phyloP scores from a whole-genome alignment of 352 stramenopile genomes.

The Paralagenidium karlingii region DNA sequence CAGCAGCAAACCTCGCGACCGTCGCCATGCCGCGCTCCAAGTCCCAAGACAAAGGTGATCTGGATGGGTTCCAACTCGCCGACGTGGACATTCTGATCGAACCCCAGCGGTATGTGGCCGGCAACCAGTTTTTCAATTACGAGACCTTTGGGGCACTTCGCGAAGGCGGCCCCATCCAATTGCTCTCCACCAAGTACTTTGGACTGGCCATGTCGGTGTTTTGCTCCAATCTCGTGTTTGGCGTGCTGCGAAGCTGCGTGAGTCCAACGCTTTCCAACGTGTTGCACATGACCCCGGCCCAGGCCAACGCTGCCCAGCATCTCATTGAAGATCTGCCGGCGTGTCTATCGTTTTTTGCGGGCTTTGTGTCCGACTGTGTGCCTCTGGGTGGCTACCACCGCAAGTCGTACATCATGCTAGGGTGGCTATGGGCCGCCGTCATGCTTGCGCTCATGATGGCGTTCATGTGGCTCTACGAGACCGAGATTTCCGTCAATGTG shows the following conservation, averaged over 20 bases:
- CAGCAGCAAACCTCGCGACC: slow-evolving; percentile 13
- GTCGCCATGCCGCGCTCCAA: too few species aligned
- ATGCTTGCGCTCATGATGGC: slow-evolving; percentile 28
- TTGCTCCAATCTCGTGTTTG: not conserved
- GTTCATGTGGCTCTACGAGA: slow-evolving; percentile 26
- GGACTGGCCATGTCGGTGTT: slow-evolving; percentile 10
- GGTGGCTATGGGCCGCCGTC: too few species aligned
- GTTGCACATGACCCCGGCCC: slow-evolving; percentile 12
- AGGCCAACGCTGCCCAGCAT: slow-evolving; percentile 49
- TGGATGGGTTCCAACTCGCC: too few species aligned
- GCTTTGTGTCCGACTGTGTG: slow-evolving; percentile 46
- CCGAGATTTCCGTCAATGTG: too few species aligned
- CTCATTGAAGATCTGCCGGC: slow-evolving; percentile 34
- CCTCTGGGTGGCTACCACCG: slow-evolving; percentile 41
- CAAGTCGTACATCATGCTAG: slow-evolving; percentile 52
- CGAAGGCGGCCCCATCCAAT: slow-evolving; percentile 11
- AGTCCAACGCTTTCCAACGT: not conserved
- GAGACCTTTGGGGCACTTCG: slow-evolving; percentile 18
- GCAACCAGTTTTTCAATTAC: slow-evolving; percentile 20
- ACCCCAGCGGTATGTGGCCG: slow-evolving; percentile 17
- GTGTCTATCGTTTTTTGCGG: slow-evolving; percentile 18
- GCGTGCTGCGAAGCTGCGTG: not conserved
- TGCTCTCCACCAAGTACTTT: slow-evolving; percentile 14
- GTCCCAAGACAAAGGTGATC: too few species aligned
- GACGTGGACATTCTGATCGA: not conserved